Percentiles rank a stretch among this genome's conserved stretches.
phyloP scores from a whole-genome alignment of 108 stramenopile species.

The Schizochytrium sp. region DNA sequence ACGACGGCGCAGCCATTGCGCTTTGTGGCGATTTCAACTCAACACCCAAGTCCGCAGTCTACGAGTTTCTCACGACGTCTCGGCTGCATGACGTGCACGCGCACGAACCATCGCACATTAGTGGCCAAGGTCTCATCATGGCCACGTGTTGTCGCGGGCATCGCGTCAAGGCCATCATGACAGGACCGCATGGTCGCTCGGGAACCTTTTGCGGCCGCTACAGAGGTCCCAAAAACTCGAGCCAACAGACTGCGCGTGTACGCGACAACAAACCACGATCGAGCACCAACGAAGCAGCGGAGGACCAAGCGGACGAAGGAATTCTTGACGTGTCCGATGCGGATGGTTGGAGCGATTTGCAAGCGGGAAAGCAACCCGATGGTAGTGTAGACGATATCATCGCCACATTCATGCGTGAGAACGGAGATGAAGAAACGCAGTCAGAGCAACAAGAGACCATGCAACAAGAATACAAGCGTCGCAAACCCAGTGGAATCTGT shows the following conservation, averaged over 20 bases:
- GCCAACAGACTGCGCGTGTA: not conserved
- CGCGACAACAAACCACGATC: too few relatives aligned
- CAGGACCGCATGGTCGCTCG: not conserved
- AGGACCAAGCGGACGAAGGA: too few relatives aligned
- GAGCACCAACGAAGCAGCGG: too few relatives aligned
- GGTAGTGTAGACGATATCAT: not conserved
- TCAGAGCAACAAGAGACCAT: too few relatives aligned
- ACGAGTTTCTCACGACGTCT: conserved; percentile 30
- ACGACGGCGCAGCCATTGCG: not conserved
- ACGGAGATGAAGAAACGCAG: too few relatives aligned
- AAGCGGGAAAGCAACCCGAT: not conserved
- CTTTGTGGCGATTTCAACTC: conserved; percentile 42
- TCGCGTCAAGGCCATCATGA: not conserved
- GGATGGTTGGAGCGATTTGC: not conserved
- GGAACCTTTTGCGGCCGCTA: not conserved
- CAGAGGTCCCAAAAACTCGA: not conserved
- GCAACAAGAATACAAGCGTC: too few relatives aligned
- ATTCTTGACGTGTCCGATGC: too few relatives aligned
- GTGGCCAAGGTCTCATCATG: not conserved
- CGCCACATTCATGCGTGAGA: not conserved
- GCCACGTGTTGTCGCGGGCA: not conserved
- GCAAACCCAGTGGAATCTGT: not conserved
- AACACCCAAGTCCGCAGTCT: conserved; percentile 31
- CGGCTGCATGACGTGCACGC: not conserved
- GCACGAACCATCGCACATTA: conserved; percentile 1